Conservation (phyloP, 176 grass and related monocot genomes). For the Triticum timopheevii region DNA sequence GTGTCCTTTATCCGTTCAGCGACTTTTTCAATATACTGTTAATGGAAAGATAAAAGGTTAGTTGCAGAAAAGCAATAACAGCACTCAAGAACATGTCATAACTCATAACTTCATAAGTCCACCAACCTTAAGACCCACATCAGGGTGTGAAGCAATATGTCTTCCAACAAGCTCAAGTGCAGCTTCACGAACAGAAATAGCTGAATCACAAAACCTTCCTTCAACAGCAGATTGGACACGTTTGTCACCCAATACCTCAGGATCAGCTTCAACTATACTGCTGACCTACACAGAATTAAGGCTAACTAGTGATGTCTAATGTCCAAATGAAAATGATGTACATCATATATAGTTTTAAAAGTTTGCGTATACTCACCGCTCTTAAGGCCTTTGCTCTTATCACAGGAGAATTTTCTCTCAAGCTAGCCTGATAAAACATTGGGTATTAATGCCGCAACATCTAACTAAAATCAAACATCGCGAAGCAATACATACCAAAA, state of each 20-base stretch:
- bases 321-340: slow-evolving; percentile 31
- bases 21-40: slow-evolving; percentile 98
- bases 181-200: slow-evolving; percentile 99
- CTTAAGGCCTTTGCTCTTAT: slow-evolving; percentile 97
- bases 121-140: slow-evolving; percentile 93
- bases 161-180: slow-evolving; percentile 97
- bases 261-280: slow-evolving; percentile 97
- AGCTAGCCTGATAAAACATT: slow-evolving; percentile 81
- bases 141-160: slow-evolving; percentile 99
- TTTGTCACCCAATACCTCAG: slow-evolving; percentile 93
- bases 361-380: slow-evolving; percentile 66
- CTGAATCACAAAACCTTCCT: slow-evolving; percentile 97
- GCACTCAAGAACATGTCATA: slow-evolving; percentile 18
- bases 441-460: slow-evolving; percentile 25
- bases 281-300: slow-evolving; percentile 73
- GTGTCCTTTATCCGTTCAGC: slow-evolving; percentile 97
- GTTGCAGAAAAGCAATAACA: slow-evolving; percentile 18
- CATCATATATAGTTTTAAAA: slow-evolving; percentile 26
- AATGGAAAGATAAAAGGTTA: slow-evolving; percentile 27
- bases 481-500: slow-evolving; percentile 75
- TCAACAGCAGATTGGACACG: slow-evolving; percentile 97
- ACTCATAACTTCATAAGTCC: slow-evolving; percentile 21
- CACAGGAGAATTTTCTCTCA: slow-evolving; percentile 98
- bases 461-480: slow-evolving; percentile 24
- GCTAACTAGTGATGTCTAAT: slow-evolving; percentile 9